Evolutionary conservation across 2,329 filamentous ascomycete species (phyloP), one percentile per base, ranked within the genome.

Genomic region (Stagonosporopsis rhizophila): DNA sequence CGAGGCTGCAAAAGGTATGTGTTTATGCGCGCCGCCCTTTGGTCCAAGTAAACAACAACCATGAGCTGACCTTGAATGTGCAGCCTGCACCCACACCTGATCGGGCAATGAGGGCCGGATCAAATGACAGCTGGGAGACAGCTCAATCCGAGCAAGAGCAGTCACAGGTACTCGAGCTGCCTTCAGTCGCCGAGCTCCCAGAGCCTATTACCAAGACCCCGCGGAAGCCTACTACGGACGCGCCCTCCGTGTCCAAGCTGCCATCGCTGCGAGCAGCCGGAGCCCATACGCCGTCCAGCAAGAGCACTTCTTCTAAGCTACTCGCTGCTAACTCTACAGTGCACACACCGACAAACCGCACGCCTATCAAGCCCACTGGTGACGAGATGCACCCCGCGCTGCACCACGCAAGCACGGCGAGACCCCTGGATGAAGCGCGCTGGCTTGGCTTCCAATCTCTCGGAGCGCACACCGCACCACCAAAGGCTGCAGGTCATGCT

Each of bases 351-450:
- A 82, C 81, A 37, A 85, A 85, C 35, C 84, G 83, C 14, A 86
- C 87, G 4, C 83, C 87, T 6, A 79, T 89, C 64, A 89, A 90
- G 78, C 90, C 91, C 22, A 81, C 89, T 44, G 83, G 83, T 61
- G 86, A 88, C 57, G 92, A 96, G 74, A 97, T 97, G 93, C 93
- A 97, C 73, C 94, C 94, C 8, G 90, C 90, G 79, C 90, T 90
- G 72, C 85, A 87, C 53, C 91, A 95, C 54, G 83, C 85, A 50
- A 88, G 83, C 62, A 93, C 90, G 20, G 89, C 87, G 59, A 90
- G 89, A 50, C 81, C 90, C 40, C 85, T 89, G 2, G 92, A 95
- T 23, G 92, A 92, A 11, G 92, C 89, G 6, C 81, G 95, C 39
- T 86, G 89, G 69, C 83, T 96, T 20, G 93, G 93, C 15, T 96